Evolutionary conservation across 2,329 filamentous ascomycete genomes (phyloP), one percentile per base, ranked within the genome.

Genomic region (Teratosphaeria epicoccoides): DNA sequence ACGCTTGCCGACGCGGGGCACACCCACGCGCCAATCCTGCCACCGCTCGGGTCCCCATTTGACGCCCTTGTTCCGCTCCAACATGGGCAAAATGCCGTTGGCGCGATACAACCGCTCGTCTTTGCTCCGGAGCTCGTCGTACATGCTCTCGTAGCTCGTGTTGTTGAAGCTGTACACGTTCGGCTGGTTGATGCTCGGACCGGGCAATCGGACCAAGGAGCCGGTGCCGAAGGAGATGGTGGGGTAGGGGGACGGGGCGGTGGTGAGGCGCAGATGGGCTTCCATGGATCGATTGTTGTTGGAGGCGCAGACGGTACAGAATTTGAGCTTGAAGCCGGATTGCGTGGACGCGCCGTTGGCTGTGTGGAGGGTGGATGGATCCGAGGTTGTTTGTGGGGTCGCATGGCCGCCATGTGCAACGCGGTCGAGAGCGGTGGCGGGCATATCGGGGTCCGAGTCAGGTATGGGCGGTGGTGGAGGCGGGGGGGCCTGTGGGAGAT

Each of bases 131-230:
- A 98, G 81, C 69, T 98, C 91, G 60, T 88, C 85, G 72, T 93
- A 95, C 79, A 98, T 98, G 65, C 84, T 84, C 63, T 88, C 83
- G 71, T 98, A 98, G 12, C 90, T 95, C 1, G 90, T 95, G 67
- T 85, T 88, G 74, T 98, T 97, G 81, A 98, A 98, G 62, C 88
- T 83, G 76, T 97, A 98, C 62, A 97, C 90, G 67, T 98, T 98
- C 47, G 93, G 93, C 68, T 96, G 88, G 6, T 83, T 85, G 57
- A 96, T 93, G 28, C 84, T 86, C 1, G 93, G 91, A 0, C 93
- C 93, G 0, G 93, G 93, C 0, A 98, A 77, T 24, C 93, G 79
- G 62, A 90, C 89, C 24, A 81, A 93, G 57, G 93, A 97, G 74
- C 84, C 88, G 4, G 93, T 93, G 47, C 77, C 98, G 50, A 78